Evolutionary conservation across 176 grass and related monocot genomes (phyloP), one percentile per base, ranked within the genome.

Genomic region (Leersia perrieri): DNA sequence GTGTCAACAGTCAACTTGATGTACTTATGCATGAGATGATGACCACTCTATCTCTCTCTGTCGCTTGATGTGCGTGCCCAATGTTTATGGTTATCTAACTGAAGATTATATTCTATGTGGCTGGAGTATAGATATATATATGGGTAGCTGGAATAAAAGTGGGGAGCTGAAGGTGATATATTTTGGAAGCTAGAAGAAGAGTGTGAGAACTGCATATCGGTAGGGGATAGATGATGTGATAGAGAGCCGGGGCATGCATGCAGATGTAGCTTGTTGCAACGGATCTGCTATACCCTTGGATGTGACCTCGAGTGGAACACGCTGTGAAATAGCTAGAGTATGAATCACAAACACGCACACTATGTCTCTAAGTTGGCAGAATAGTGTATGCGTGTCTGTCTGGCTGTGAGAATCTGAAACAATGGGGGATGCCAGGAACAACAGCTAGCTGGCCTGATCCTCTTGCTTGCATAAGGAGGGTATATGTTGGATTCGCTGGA

Each of bases 161-260:
- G 12, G 60, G 61, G 31, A 12, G 12, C 64, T 85, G 79, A 34
- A 64, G 61, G 66, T 35, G 87, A 85, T 60, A 60, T 55, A 75
- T 27, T n/a, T n/a, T n/a, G 47, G 49, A 33, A 60, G n/a, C 35
- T n/a, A n/a, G 51, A 51, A 51, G 64, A 63, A 66, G 73, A 63
- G 55, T 25, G 38, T 33, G 23, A 34, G 81, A 31, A 75, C 76
- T 84, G 67, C 69, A 86, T 70, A 58, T 58, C 85, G 82, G 79
- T 75, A 84, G 80, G 3, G 31, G 83, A 90, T 82, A 84, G 80
- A 2, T 32, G 78, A 90, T 82, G 85, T 86, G 87, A 97, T 87
- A 78, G 67, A 92, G 91, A 91, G 68, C 86, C 80, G 79, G 28
- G 65, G 34, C 73, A 87, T 58, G 53, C 53, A 58, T n/a, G 53